Evolutionary conservation across 176 grass and related monocot species (phyloP).

Genomic region (Poa annua): DNA sequence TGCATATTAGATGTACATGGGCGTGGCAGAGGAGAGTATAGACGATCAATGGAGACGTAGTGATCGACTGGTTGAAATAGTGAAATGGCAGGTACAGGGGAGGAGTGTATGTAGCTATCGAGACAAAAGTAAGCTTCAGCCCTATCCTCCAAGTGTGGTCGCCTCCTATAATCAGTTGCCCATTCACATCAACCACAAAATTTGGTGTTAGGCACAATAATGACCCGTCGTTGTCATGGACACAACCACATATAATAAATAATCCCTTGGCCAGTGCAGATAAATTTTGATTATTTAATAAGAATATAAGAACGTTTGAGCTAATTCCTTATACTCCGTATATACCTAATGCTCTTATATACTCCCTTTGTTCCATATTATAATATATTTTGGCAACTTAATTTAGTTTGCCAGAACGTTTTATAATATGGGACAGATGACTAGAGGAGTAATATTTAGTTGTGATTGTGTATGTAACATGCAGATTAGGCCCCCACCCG

Average conservation of each 20-base stretch:
- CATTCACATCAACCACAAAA: conserved; percentile 5
- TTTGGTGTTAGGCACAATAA: conserved; percentile 13
- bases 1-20: not conserved
- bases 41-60: not conserved
- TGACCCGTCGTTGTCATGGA: conserved; percentile 23
- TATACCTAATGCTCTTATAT: not conserved
- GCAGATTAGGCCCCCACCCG: no score
- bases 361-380: no score
- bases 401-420: no score
- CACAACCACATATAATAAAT: not conserved
- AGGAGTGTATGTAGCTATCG: conserved; percentile 23
- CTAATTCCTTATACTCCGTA: not conserved
- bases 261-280: not conserved
- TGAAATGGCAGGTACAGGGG: not conserved
- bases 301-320: not conserved
- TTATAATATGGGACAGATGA: no score
- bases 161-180: conserved; percentile 13
- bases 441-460: not conserved
- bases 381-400: no score
- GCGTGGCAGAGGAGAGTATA: not conserved
- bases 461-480: not conserved
- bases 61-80: not conserved
- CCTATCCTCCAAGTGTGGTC: conserved; percentile 16
- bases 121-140: conserved; percentile 27
- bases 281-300: not conserved